Evolutionary conservation across 1,284 basidiomycete species (phyloP), one percentile per base, ranked within the genome.

Genomic region (Neolentinus lepideus): DNA sequence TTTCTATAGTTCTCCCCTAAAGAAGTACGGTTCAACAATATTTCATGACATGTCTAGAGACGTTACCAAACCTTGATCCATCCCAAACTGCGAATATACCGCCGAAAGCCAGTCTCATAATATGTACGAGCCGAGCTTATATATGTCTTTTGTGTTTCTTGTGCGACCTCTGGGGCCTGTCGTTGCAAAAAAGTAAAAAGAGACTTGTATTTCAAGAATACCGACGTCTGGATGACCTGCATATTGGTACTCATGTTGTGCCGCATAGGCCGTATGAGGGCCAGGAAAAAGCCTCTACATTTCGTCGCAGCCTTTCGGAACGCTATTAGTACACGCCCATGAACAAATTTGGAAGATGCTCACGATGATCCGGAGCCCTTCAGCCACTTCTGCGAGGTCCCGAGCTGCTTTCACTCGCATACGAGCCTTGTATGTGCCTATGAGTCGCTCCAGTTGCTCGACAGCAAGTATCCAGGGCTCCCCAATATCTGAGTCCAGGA

Each of bases 41-140:
- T 35, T 27, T 45, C 38, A 21, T 21, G 45, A 19, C 22, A n/a
- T 11, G 10, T n/a, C n/a, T n/a, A 21, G 14, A 47, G 16, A 31
- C 43, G 21, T 29, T 48, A 55, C 57, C 65, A 53, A 52, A 89
- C 86, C 77, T 89, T 90, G 50, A 97, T 79, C 69, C 78, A 84
- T 24, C 84, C 81, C 48, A 98, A 74, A 62, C 86, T 88, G 29
- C 97, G 78, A 26, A 87, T 80, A 67, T 99, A 99, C 51, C 97
- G 76, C 57, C 97, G 76, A 66, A 99, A 95, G 0, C 90, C 93
- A 16, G 97, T 98, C 71, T 99, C 97, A 60, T 94, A 98, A 68
- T 98, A 99, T 19, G 92, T 81, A 21, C 94, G 81, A 2, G 92
- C 90, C 11, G 90, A 85, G 47, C 81, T 82, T 29, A 90, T 75